phyloP scores from a whole-genome alignment of 371 early-diverging fungal species.

The Rhizopus microsporus region DNA sequence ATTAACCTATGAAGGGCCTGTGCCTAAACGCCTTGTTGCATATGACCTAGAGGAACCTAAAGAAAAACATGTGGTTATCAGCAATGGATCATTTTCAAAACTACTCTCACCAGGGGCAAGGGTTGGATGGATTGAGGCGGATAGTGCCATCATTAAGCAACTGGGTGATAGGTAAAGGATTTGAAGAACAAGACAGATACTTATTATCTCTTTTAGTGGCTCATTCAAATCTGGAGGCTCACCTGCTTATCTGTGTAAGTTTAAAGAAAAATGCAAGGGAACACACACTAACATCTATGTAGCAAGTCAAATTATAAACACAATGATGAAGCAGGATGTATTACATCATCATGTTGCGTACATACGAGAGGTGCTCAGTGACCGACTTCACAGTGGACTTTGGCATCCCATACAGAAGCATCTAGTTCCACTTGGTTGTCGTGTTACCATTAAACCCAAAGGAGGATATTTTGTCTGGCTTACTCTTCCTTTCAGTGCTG shows the following conservation, averaged over 20 bases:
- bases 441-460: slow-evolving; percentile 17
- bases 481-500: slow-evolving; percentile 30
- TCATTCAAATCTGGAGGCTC: slow-evolving; percentile 44
- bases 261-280: not conserved
- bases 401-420: slow-evolving; percentile 26
- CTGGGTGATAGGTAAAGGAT: slow-evolving; percentile 32
- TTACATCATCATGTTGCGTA: slow-evolving; percentile 27
- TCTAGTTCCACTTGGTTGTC: slow-evolving; percentile 39
- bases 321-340: slow-evolving; percentile 22
- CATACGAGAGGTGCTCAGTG: slow-evolving; percentile 14
- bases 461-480: slow-evolving; percentile 54
- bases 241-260: slow-evolving; percentile 34
- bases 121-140: slow-evolving; percentile 42
- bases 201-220: slow-evolving; percentile 24
- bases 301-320: slow-evolving; percentile 36
- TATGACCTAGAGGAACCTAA: slow-evolving; percentile 32
- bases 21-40: slow-evolving; percentile 29
- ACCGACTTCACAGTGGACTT: slow-evolving; percentile 28
- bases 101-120: slow-evolving; percentile 43
- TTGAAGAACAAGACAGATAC: not conserved
- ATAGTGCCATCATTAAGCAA: slow-evolving; percentile 23
- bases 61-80: slow-evolving; percentile 31
- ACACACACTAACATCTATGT: not conserved
- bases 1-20: slow-evolving; percentile 32
- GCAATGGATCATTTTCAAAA: slow-evolving; percentile 49